phyloP scores from a whole-genome alignment of 768 basidiomycete genomes.

The Strobilomyces echinocephalus region DNA sequence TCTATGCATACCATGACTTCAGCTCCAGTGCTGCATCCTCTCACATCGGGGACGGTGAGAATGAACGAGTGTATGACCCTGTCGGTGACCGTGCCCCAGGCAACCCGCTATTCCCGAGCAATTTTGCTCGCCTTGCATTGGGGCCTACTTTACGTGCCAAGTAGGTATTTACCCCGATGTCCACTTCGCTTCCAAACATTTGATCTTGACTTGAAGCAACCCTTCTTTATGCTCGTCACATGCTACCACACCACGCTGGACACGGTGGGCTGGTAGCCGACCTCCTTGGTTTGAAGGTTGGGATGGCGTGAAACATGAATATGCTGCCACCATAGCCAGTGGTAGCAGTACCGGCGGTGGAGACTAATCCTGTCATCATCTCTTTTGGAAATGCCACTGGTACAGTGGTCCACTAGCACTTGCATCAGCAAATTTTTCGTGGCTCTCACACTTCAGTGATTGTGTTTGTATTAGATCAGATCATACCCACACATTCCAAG shows the following conservation, averaged over 20 bases:
- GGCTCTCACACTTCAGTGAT: no score
- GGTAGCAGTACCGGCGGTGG: slow-evolving; percentile 29
- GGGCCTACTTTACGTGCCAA: slow-evolving; percentile 62
- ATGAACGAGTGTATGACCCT: slow-evolving; percentile 40
- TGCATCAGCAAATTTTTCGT: no score
- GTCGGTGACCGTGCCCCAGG: slow-evolving; percentile 66
- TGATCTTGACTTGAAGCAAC: slow-evolving; percentile 23
- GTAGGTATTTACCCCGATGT: slow-evolving; percentile 27
- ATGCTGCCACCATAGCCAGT: slow-evolving; percentile 39
- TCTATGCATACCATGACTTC: slow-evolving; percentile 15
- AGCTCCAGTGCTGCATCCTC: slow-evolving; percentile 11
- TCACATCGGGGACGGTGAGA: slow-evolving; percentile 25
- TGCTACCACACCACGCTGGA: slow-evolving; percentile 14
- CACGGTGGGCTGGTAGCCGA: slow-evolving; percentile 27
- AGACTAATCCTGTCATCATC: slow-evolving; percentile 12
- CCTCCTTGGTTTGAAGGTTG: slow-evolving; percentile 40
- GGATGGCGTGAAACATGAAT: slow-evolving; percentile 39
- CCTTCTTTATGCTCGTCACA: slow-evolving; percentile 20
- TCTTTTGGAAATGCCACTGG: no score
- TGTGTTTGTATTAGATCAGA: no score
- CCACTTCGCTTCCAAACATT: not conserved
- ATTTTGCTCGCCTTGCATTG: slow-evolving; percentile 62
- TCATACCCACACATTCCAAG: no score
- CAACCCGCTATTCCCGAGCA: slow-evolving; percentile 77
- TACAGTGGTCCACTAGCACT: no score